These are phyloP conservation scores for Populus nigra DNA, from an alignment of 345 rosid genomes.

Conservation along the genomic window DNA sequence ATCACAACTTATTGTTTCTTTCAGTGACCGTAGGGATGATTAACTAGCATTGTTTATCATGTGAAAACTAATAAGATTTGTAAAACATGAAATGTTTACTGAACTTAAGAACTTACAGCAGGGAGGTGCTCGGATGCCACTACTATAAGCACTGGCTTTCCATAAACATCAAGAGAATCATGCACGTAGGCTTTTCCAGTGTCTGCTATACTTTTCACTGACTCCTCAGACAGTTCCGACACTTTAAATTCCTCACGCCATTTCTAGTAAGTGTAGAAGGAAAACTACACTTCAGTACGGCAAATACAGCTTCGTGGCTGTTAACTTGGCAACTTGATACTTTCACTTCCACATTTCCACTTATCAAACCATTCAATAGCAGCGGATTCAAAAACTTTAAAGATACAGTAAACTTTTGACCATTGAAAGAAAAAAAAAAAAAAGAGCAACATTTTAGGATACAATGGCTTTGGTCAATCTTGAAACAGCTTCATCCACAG, in stretches of 20 bases:
- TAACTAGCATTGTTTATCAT: neutral
- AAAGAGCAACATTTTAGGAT: constrained; percentile 41
- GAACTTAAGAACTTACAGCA: constrained; percentile 46
- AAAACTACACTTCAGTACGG: constrained; percentile 10
- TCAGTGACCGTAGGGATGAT: neutral
- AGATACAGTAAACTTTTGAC: neutral
- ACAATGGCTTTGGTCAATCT: constrained; percentile 77
- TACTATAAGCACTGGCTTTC: constrained; percentile 76
- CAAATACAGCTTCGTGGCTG: neutral
- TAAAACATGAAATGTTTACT: neutral
- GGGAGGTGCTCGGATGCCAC: constrained; percentile 82
- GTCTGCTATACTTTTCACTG: constrained; percentile 47
- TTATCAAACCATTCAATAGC: neutral
- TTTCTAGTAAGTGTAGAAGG: constrained; percentile 47
- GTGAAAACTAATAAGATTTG: neutral
- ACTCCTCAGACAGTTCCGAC: constrained; percentile 62
- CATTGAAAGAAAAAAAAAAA: neutral
- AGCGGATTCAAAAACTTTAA: neutral
- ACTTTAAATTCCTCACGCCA: constrained; percentile 83
- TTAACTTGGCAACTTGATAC: neutral
- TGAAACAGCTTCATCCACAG: constrained; percentile 54
- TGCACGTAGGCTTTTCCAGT: constrained; percentile 84
- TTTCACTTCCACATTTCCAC: neutral
- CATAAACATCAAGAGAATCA: constrained; percentile 59
- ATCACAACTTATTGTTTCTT: neutral